phyloP scores from a whole-genome alignment of 305 asterid genomes.

The Plantago lanceolata region DNA sequence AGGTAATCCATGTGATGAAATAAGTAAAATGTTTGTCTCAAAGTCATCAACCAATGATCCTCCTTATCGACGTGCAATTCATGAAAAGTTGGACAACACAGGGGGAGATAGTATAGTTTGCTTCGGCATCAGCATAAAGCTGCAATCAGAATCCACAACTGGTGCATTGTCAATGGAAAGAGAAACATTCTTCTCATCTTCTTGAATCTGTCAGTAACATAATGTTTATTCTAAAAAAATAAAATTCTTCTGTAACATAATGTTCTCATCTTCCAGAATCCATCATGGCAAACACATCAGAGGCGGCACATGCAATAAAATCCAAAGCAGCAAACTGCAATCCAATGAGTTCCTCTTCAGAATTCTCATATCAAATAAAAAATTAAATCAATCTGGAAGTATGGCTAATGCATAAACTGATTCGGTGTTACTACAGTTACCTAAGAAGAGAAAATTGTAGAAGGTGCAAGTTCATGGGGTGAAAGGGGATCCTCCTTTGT shows the following conservation, averaged over 20 bases:
- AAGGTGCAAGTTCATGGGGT: constrained; percentile 64
- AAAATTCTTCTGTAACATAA: no score
- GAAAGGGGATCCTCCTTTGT: constrained; percentile 86
- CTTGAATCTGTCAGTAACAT: constrained; percentile 23
- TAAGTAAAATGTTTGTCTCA: neutral
- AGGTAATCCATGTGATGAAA: constrained; percentile 15
- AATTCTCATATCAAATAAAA: no score
- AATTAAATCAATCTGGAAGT: no score
- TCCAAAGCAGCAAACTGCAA: constrained; percentile 92
- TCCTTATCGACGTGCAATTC: neutral
- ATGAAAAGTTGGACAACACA: constrained; percentile 5
- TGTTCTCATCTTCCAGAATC: constrained; percentile 97
- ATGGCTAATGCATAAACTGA: neutral
- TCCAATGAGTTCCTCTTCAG: neutral
- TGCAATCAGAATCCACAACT: constrained; percentile 22
- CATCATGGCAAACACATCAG: constrained; percentile 86
- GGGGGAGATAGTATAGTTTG: constrained; percentile 6
- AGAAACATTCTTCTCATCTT: constrained; percentile 24
- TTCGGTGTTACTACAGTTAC: constrained; percentile 24
- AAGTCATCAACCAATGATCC: constrained; percentile 11
- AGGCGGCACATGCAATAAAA: constrained; percentile 76
- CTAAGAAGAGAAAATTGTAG: constrained; percentile 84
- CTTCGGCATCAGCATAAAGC: neutral
- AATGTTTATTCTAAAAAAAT: no score
- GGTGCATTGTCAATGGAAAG: constrained; percentile 21